Percentiles rank a stretch among this genome's conserved stretches.
phyloP scores from a whole-genome alignment of 2,329 filamentous ascomycete species.

The Aspergillus pseudoterreus region DNA sequence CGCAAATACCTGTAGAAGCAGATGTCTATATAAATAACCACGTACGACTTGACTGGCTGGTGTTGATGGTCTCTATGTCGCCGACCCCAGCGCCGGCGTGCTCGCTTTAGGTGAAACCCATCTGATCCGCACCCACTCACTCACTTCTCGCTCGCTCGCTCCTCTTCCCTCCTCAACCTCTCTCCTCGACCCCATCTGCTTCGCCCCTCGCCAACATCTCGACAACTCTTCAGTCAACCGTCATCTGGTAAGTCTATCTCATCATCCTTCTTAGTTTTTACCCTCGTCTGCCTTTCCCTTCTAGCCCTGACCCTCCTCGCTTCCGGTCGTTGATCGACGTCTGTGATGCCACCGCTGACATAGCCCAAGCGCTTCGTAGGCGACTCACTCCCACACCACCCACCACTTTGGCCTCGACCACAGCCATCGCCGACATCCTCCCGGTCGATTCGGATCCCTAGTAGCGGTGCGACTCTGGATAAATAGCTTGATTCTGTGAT shows the following conservation, averaged over 20 bases:
- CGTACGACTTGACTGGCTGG: neutral
- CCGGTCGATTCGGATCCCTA: conserved; percentile 15
- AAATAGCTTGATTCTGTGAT: conserved; percentile 21
- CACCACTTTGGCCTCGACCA: conserved; percentile 19
- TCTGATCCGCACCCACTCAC: conserved; percentile 17
- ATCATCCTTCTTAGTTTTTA: neutral
- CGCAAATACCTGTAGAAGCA: neutral
- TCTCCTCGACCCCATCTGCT: conserved; percentile 12
- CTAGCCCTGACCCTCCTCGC: conserved; percentile 14
- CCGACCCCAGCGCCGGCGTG: conserved; percentile 16
- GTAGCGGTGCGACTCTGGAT: conserved; percentile 30
- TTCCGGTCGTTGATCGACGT: conserved; percentile 18
- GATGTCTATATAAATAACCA: neutral
- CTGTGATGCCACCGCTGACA: conserved; percentile 38
- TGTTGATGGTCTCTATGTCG: conserved; percentile 7
- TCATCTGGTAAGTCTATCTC: conserved; percentile 10
- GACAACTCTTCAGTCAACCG: conserved; percentile 6
- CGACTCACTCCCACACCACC: conserved; percentile 20
- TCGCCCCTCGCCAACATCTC: conserved; percentile 4
- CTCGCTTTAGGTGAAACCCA: conserved; percentile 37
- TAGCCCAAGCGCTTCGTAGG: conserved; percentile 36
- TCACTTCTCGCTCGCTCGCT: conserved; percentile 8
- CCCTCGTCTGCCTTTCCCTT: conserved; percentile 1
- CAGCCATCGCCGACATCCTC: conserved; percentile 19
- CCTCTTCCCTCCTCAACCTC: conserved; percentile 5